These are phyloP conservation scores for Picochlorum sp. DNA, from an alignment of 139 green algal genomes.

Conservation along the genomic window DNA sequence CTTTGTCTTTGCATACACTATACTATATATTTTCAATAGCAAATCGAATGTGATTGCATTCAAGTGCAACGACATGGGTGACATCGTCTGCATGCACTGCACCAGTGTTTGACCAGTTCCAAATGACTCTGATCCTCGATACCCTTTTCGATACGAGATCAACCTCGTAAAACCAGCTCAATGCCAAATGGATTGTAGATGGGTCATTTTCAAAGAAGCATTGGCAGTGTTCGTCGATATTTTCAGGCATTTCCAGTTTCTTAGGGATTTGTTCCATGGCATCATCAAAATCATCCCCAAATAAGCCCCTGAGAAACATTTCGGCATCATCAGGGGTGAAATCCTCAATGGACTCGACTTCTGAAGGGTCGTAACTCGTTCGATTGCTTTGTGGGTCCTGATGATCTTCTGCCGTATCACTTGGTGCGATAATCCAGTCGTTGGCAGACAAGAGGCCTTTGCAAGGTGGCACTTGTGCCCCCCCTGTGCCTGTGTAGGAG, in stretches of 20 bases:
- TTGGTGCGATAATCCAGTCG: no score
- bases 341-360: not conserved
- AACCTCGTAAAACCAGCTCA: not conserved
- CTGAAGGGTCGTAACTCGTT: no score
- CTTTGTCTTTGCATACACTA: no score
- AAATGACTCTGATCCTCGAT: not conserved
- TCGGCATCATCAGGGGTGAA: constrained; percentile 12
- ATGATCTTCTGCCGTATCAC: no score
- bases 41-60: not conserved
- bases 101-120: not conserved
- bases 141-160: not conserved
- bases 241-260: constrained; percentile 3
- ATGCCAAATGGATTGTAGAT: not conserved
- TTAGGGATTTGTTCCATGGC: not conserved
- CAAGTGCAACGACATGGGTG: not conserved
- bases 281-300: constrained; percentile 11
- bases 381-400: no score
- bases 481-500: no score
- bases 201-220: not conserved
- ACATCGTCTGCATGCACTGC: not conserved
- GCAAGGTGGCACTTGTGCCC: no score
- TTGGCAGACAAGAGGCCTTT: no score
- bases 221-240: not conserved
- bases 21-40: not conserved
- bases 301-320: not conserved